Base-by-base conservation (phyloP, 2,329 filamentous ascomycete genomes). In the Coniochaeta hoffmannii region DNA sequence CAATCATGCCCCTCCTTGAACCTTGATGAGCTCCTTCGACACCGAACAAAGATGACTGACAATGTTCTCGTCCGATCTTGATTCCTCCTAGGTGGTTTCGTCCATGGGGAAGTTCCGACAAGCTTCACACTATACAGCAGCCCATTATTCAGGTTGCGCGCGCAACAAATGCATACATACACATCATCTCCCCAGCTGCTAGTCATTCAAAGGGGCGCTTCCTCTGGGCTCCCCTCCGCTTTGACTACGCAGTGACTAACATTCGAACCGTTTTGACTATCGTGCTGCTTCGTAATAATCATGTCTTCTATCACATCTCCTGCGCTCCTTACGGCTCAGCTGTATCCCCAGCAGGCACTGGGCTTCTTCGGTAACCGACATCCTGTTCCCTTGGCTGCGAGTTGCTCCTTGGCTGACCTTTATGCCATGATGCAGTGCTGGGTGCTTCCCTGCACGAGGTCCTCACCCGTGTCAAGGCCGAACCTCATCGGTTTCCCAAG, bases 401-500 rank as follows among this genome's bases (percentile, higher is more conserved):
- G 12, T 3, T 49, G 26, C 4, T 50, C 26, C 28, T 26, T 11
- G n/a, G 17, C 50, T 58, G 24, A 56, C 46, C n/a, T n/a, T n/a
- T n/a, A 26, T 54, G 49, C 26, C n/a, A 10, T 51, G 58, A 56
- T 56, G 53, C 63, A 60, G 69, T 66, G 53, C 58, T 99, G 56
- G 94, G 94, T 56, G 89, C 90, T 60, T 96, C 92, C 2, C 82
- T 99, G 34, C 91, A 97, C 72, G 90, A 96, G 67, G 81, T 95
- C 65, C 74, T 97, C 58, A 91, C 89, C 28, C 86, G 89, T 54
- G 79, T 97, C 65, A 97, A 97, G 69, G 87, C 90, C 54, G 90
- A 96, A 68, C 89, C 90, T 10, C 85, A 88, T 62, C 79, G 80
- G 6, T 97, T 93, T 71, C 89, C 90, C 3, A 86, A 87, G 63